phyloP scores from a whole-genome alignment of 1,139 yeast genomes.

The Hanseniaspora gamundiae region DNA sequence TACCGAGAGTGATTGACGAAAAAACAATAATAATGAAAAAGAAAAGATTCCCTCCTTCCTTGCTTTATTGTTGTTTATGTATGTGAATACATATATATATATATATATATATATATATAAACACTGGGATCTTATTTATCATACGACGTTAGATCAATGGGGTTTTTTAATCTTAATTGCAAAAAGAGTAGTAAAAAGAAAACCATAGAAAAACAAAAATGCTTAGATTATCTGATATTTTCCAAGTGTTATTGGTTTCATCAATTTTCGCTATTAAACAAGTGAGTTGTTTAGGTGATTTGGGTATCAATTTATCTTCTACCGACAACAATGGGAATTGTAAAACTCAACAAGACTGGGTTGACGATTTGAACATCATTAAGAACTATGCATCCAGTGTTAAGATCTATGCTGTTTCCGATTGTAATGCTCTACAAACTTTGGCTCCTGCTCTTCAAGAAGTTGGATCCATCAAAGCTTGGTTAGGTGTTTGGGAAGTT shows the following conservation, averaged over 20 bases:
- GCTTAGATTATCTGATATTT: background rate
- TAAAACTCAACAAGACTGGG: slow-evolving; percentile 58
- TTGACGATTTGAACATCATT: slow-evolving; percentile 46
- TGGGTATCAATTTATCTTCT: slow-evolving; percentile 77
- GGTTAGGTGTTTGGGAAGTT: slow-evolving; percentile 86
- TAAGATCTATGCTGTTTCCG: slow-evolving; percentile 77
- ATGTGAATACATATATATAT: no score
- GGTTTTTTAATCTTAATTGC: no score
- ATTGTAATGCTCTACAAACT: slow-evolving; percentile 72
- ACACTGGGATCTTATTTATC: no score
- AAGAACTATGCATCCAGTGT: slow-evolving; percentile 45
- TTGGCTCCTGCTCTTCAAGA: slow-evolving; percentile 79
- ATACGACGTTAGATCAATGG: no score
- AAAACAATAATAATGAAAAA: no score
- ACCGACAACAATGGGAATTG: slow-evolving; percentile 56
- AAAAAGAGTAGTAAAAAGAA: background rate
- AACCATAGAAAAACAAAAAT: background rate
- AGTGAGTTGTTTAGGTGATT: slow-evolving; percentile 18
- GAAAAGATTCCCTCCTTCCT: no score
- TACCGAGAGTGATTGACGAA: no score
- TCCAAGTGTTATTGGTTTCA: background rate
- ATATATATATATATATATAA: no score
- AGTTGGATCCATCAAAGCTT: slow-evolving; percentile 52
- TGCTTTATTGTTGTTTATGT: no score
- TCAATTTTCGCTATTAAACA: background rate